A percentile compares a stretch with the other conserved stretches of the same genome.
phyloP scores from a whole-genome alignment of 176 grass and related monocot genomes.

The Musa acuminata region DNA sequence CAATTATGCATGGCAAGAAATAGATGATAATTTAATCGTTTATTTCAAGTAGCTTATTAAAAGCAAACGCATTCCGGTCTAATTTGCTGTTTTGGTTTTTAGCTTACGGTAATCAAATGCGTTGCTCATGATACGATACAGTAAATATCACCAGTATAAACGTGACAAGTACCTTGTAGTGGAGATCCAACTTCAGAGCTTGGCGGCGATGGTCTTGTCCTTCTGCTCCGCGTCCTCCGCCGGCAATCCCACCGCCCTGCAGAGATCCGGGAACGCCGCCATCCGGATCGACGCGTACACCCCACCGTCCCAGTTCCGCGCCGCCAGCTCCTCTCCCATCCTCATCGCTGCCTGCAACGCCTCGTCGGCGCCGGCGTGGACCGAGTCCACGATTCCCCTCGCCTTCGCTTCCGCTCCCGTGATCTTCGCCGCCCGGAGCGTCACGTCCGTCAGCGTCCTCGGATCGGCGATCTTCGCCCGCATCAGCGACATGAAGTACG shows the following conservation, averaged over 20 bases:
- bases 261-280: constrained; percentile 25
- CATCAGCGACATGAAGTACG: constrained; percentile 44
- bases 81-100: neutral
- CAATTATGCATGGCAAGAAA: too few species aligned
- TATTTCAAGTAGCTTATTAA: too few species aligned
- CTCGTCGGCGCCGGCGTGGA: constrained; percentile 25
- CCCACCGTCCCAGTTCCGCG: constrained; percentile 32
- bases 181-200: neutral
- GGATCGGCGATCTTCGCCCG: constrained; percentile 66
- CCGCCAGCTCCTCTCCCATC: constrained; percentile 31
- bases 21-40: too few species aligned
- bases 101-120: neutral
- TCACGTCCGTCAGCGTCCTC: constrained; percentile 34
- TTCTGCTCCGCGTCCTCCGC: neutral
- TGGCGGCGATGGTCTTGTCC: neutral
- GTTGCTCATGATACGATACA: neutral
- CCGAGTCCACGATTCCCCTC: constrained; percentile 47
- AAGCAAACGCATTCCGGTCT: too few species aligned
- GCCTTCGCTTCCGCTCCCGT: constrained; percentile 31
- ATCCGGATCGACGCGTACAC: constrained; percentile 31
- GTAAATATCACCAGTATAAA: neutral
- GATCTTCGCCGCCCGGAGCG: constrained; percentile 37
- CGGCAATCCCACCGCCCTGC: constrained; percentile 17
- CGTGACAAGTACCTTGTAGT: neutral
- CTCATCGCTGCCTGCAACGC: constrained; percentile 23